Conservation (phyloP, 2,329 filamentous ascomycete genomes). For the Ophiostoma novo-ulmi region DNA sequence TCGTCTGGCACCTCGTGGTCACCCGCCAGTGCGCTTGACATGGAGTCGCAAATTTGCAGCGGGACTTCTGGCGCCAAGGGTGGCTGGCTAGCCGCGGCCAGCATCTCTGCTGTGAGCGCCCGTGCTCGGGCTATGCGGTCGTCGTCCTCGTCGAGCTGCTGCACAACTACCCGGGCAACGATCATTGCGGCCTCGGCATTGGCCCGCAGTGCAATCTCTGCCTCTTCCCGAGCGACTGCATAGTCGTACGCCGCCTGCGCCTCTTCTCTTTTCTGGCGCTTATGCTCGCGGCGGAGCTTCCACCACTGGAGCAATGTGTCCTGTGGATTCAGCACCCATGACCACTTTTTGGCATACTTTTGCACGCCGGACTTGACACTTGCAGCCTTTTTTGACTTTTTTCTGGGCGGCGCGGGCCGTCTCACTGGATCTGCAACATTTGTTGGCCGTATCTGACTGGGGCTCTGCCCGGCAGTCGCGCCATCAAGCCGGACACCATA, state of each 20-base stretch:
- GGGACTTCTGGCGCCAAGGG: too few relatives aligned
- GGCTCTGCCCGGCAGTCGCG: not conserved
- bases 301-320: constrained; percentile 18
- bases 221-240: constrained; percentile 3
- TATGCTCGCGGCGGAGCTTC: constrained; percentile 6
- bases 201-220: constrained; percentile 2
- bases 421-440: not conserved
- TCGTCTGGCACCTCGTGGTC: not conserved
- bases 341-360: constrained; percentile 15
- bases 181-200: not conserved
- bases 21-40: not conserved
- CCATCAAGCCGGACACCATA: constrained; percentile 11
- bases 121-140: not conserved
- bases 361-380: constrained; percentile 8
- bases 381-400: not conserved
- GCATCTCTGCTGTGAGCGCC: not conserved
- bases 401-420: not conserved
- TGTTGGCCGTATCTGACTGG: not conserved
- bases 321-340: constrained; percentile 18
- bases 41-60: not conserved
- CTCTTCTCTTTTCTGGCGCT: constrained; percentile 9
- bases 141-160: constrained; percentile 16
- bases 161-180: not conserved
- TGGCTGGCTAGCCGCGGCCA: not conserved
- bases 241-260: constrained; percentile 12